A percentile compares a stretch with the other conserved stretches of the same genome.
Evolutionary conservation across 2,329 filamentous ascomycete genomes (phyloP).

Genomic region (Clathrospora elynae): DNA sequence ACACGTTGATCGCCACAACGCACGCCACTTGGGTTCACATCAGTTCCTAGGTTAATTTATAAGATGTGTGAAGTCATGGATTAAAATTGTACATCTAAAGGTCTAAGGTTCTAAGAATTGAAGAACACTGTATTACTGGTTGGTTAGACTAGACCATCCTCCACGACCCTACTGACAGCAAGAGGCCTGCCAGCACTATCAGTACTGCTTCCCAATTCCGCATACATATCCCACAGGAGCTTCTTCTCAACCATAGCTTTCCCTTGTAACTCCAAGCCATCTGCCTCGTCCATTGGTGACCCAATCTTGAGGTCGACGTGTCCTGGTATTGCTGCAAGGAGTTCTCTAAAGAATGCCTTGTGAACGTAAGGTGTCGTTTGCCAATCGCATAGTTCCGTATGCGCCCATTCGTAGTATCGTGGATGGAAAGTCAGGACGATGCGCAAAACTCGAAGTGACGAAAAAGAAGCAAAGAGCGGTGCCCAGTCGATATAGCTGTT

Average conservation of each 20-base stretch:
- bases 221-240: slow-evolving; percentile 31
- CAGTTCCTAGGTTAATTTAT: no score
- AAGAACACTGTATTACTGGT: no score
- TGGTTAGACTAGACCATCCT: no score
- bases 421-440: slow-evolving; percentile 37
- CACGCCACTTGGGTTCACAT: no score
- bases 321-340: slow-evolving; percentile 28
- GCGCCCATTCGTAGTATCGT: slow-evolving; percentile 39
- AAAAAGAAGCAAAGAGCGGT: slow-evolving; percentile 30
- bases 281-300: slow-evolving; percentile 6
- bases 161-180: not conserved
- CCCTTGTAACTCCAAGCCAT: slow-evolving; percentile 26
- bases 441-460: slow-evolving; percentile 27
- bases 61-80: no score
- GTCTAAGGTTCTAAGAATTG: no score
- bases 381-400: slow-evolving; percentile 32
- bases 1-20: no score
- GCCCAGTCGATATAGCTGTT: slow-evolving; percentile 41
- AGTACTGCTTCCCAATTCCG: slow-evolving; percentile 16
- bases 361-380: slow-evolving; percentile 30
- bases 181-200: slow-evolving; percentile 5
- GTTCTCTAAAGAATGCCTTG: slow-evolving; percentile 38
- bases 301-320: slow-evolving; percentile 29
- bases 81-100: no score
- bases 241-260: slow-evolving; percentile 11